Evolutionary conservation across 441 rosid genomes (phyloP), one percentile per base, ranked within the genome.

Genomic region (Macaranga tanarius): DNA sequence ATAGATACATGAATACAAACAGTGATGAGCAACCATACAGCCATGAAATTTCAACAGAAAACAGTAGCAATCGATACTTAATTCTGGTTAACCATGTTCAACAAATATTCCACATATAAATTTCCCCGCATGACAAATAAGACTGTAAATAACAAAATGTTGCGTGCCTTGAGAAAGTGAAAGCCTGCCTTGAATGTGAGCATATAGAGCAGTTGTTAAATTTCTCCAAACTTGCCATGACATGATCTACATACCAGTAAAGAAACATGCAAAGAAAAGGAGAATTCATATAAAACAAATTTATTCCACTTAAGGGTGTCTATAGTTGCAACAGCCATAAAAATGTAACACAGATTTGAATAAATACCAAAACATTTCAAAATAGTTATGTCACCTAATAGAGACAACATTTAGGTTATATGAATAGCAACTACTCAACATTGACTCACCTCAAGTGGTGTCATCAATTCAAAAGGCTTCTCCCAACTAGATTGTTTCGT

Each of bases 401-500:
- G 64, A 59, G 67, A 56, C 25, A 51, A 63, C 50, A 66, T 73
- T 25, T 72, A 71, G 68, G 57, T 25, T 47, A 52, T 62, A 50
- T 54, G 55, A 82, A 72, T 54, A 52, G 45, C 45, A 72, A 69
- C 42, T 26, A 42, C 67, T 76, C 23, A 34, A 73, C 15, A 65
- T 68, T 62, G 59, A 76, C 91, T 86, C 77, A 93, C 99, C 99
- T 95, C 99, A 73, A 90, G 82, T 54, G 98, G 89, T 67, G 98
- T 89, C 99, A 95, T 95, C 84, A 95, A 84, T 79, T 95, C 99
- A 74, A 83, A 73, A 50, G 99, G 99, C 84, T 93, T 95, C 79
- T 95, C 99, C 99, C 99, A 95, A 81, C 94, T 90, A 71, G 98
- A 93, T 80, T 88, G 95, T 75, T 87, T 90, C 48, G 97, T 89